Percentiles rank a stretch among this genome's conserved stretches.
phyloP scores from a whole-genome alignment of 148 eudicot genomes.

The Dysphania ambrosioides region DNA sequence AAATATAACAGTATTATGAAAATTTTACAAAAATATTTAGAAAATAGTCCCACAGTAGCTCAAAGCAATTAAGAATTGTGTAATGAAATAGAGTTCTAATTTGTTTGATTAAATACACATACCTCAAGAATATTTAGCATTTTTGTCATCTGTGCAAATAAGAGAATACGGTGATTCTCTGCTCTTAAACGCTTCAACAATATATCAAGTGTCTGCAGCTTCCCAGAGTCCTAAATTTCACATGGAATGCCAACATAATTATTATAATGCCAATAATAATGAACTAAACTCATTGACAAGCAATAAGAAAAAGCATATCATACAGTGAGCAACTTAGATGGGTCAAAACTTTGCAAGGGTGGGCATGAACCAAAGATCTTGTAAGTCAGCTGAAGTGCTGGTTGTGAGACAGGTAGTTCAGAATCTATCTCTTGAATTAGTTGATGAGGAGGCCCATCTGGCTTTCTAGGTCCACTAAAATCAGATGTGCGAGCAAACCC shows the following conservation, averaged over 20 bases:
- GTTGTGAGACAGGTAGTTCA: constrained; percentile 67
- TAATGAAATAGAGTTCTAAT: background rate
- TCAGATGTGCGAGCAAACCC: constrained; percentile 98
- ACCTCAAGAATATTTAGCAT: constrained; percentile 99
- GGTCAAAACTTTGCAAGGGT: constrained; percentile 94
- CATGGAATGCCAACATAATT: constrained; percentile 22
- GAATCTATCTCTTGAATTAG: constrained; percentile 89
- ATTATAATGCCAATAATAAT: constrained; percentile 2
- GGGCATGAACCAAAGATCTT: constrained; percentile 90
- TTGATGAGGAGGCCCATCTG: constrained; percentile 57
- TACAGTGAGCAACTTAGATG: constrained; percentile 94
- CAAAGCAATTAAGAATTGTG: background rate
- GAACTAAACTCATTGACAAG: background rate
- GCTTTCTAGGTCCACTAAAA: constrained; percentile 80
- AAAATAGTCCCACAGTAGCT: background rate
- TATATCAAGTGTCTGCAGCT: constrained; percentile 96
- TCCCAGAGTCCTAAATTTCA: constrained; percentile 79
- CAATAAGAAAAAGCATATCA: constrained; percentile 18
- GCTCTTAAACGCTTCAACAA: constrained; percentile 92
- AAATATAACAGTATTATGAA: background rate
- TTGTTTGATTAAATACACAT: constrained; percentile 9
- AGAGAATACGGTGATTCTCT: constrained; percentile 84
- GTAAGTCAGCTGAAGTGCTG: constrained; percentile 82
- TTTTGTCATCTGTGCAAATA: constrained; percentile 99
- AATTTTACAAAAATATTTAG: background rate